Evolutionary conservation across 2,329 filamentous ascomycete species (phyloP).

Genomic region (Colletotrichum salicis): DNA sequence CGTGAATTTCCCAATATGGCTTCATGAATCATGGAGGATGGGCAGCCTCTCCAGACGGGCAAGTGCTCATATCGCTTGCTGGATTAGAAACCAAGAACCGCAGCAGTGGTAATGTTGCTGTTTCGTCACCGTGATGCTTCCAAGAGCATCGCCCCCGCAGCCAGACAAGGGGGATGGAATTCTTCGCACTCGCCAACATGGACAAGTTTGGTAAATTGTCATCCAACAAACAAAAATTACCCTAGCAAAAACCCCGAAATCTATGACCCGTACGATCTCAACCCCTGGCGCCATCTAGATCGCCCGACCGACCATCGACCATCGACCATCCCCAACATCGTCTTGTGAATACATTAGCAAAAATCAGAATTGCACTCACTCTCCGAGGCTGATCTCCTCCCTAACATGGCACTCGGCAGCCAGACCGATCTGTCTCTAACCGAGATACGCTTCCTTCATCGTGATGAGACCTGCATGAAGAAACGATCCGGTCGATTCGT

Average conservation of each 20-base stretch:
- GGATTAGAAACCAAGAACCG: background rate
- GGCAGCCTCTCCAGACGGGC: background rate
- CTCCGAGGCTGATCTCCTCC: background rate
- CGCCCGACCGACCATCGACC: background rate
- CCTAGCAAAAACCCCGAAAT: background rate
- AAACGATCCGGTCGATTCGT: conserved; percentile 7
- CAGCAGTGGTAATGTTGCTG: background rate
- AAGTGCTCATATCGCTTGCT: background rate
- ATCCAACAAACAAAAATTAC: no score
- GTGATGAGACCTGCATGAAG: conserved; percentile 7
- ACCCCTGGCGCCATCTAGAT: background rate
- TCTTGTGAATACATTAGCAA: background rate
- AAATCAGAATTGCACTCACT: background rate
- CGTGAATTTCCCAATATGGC: background rate
- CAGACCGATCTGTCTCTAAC: conserved; percentile 10
- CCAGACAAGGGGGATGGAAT: background rate
- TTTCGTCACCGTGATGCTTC: conserved; percentile 19
- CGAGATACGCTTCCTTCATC: conserved; percentile 8
- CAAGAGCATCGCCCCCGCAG: background rate
- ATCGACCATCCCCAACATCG: background rate
- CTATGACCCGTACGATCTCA: background rate
- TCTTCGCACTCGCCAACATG: background rate
- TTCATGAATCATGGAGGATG: background rate
- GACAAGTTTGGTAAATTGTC: background rate
- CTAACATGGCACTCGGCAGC: background rate